Base-by-base conservation (phyloP, 73 alveolate genomes). In the Effrenium voratum region DNA sequence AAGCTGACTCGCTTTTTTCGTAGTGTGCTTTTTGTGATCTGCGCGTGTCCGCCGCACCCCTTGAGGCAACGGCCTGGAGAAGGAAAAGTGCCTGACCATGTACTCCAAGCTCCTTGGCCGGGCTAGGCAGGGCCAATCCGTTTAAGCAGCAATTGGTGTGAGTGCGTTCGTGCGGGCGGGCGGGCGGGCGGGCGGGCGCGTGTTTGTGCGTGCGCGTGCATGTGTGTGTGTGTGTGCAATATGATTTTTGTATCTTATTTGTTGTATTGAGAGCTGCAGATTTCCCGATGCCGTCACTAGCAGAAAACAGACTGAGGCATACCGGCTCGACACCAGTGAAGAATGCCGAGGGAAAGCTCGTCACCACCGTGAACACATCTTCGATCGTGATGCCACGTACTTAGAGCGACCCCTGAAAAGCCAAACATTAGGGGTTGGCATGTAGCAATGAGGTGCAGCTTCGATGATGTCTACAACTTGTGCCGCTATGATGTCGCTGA, bases 11-110 rank as follows among this genome's bases (percentile, higher is more conserved):
- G 44, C 13, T 52, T 8, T 8, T 52, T 8, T 12, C 63, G 26
- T 8, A 52, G 19, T 19, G 19, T 12, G 63, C 8, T 52, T 8
- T 52, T 52, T 52, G 63, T 8, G 30, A 24, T 19, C 34, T 3
- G 30, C 16, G 5, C 16, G 30, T 10, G 30, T 60, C 5, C 5
- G 75, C 16, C 16, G 36, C 30, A 5, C 75, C 34, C 3, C 75
- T 36, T 60, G 55, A 80, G 91, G 91, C 92, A 82, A 82, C 50
- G 92, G 92, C 92, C 49, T 82, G 92, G 92, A 82, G 49, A 82
- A 82, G 92, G 92, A 82, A n/a, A 36, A 82, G 75, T 82, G 92
- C 92, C n/a, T 47, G 75, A 82, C 52, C 1, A 82, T 49, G 92
- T 82, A 82, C 49, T 28, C 92, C 75, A 82, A 82, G 92, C 46